A percentile compares a stretch with the other conserved stretches of the same genome.
These are phyloP conservation scores for Trichoderma endophyticum DNA, from an alignment of 2,329 filamentous ascomycete species.

Conservation along the genomic window DNA sequence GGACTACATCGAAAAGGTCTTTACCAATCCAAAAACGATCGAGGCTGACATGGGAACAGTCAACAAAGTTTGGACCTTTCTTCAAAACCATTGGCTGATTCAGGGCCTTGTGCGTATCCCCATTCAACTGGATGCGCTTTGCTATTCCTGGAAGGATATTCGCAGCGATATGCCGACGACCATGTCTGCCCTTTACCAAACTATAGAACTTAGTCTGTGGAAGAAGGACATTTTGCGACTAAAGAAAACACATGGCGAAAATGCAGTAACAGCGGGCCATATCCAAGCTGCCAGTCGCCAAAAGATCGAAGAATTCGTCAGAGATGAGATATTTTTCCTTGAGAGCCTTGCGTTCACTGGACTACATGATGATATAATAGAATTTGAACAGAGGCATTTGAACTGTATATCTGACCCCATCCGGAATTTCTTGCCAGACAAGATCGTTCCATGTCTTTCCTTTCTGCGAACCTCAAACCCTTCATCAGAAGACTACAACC, in stretches of 20 bases:
- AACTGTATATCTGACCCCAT: background rate
- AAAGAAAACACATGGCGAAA: background rate
- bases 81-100: conserved; percentile 33
- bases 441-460: background rate
- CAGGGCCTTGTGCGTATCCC: conserved; percentile 41
- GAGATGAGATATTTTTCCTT: background rate
- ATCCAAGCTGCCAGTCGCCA: background rate
- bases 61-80: conserved; percentile 31
- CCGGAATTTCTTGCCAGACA: background rate
- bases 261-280: background rate
- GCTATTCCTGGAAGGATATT: conserved; percentile 34
- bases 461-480: background rate
- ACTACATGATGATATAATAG: background rate
- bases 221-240: background rate
- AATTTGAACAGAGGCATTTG: background rate
- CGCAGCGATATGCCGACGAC: background rate
- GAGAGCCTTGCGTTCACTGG: background rate
- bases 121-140: conserved; percentile 44
- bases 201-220: background rate
- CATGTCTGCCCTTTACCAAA: background rate
- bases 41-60: background rate
- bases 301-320: background rate
- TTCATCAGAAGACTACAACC: conserved; percentile 18
- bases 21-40: background rate
- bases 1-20: conserved; percentile 25